phyloP scores from a whole-genome alignment of 1,284 basidiomycete genomes.

The Melampsora americana region DNA sequence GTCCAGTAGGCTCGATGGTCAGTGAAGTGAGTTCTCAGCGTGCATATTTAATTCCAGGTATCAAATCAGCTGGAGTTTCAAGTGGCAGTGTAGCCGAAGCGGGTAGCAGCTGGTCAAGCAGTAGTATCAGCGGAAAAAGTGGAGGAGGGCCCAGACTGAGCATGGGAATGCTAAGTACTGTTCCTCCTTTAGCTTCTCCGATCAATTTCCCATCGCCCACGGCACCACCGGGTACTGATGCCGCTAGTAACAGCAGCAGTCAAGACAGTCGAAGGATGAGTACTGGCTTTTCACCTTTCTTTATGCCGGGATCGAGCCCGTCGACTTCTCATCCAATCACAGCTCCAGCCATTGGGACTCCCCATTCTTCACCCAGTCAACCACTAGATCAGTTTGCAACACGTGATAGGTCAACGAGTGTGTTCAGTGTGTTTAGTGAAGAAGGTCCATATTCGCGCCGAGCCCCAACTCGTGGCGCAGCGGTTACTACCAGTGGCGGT shows the following conservation, averaged over 20 bases:
- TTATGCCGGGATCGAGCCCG: slow-evolving; percentile 24
- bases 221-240: slow-evolving; percentile 7
- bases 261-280: slow-evolving; percentile 28
- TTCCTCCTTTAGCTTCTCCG: slow-evolving; percentile 26
- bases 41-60: slow-evolving; percentile 1
- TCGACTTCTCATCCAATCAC: slow-evolving; percentile 7
- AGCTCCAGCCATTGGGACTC: background rate
- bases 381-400: background rate
- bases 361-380: slow-evolving; percentile 6
- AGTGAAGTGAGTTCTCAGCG: slow-evolving; percentile 3
- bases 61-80: slow-evolving; percentile 4
- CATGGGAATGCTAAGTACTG: slow-evolving; percentile 4
- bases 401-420: slow-evolving; percentile 30
- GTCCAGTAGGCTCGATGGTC: slow-evolving; percentile 18
- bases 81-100: slow-evolving; percentile 15
- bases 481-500: background rate
- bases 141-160: background rate
- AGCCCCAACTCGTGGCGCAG: background rate
- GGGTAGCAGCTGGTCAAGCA: slow-evolving; percentile 24
- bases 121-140: slow-evolving; percentile 10
- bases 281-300: slow-evolving; percentile 34
- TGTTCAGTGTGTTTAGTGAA: slow-evolving; percentile 24
- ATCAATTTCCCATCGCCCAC: slow-evolving; percentile 22
- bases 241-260: slow-evolving; percentile 20
- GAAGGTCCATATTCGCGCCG: slow-evolving; percentile 8